These are phyloP conservation scores for Podospora bellae-mahoneyi DNA, from an alignment of 495 filamentous ascomycete species.

Conservation along the genomic window DNA sequence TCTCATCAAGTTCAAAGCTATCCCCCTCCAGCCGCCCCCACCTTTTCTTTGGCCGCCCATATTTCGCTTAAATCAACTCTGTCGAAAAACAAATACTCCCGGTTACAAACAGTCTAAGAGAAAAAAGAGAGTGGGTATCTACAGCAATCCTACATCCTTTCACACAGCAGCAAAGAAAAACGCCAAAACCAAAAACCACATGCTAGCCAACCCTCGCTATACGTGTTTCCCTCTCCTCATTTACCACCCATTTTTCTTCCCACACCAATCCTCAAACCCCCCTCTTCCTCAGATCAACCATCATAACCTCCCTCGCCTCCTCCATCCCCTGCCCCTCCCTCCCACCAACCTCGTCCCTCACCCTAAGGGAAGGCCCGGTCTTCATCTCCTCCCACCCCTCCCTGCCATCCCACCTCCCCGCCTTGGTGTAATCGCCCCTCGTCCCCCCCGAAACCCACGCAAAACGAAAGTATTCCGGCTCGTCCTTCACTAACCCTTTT, in stretches of 20 bases:
- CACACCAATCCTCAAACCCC: neutral
- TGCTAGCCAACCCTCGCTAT: neutral
- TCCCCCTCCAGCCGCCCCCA: too few species aligned
- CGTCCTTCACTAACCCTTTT: constrained; percentile 30
- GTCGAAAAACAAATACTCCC: too few species aligned
- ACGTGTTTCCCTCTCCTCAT: neutral
- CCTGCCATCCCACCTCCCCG: constrained; percentile 69
- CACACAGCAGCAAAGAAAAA: neutral
- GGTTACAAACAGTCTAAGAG: too few species aligned
- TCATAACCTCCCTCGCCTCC: neutral
- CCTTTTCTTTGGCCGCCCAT: too few species aligned
- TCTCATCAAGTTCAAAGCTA: too few species aligned
- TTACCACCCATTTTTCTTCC: neutral
- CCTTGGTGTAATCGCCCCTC: constrained; percentile 72
- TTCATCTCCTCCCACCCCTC: constrained; percentile 65
- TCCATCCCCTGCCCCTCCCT: neutral
- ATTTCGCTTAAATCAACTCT: too few species aligned
- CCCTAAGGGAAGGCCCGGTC: constrained; percentile 44
- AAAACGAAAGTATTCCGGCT: constrained; percentile 80
- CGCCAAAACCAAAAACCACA: neutral
- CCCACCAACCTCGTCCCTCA: constrained; percentile 18
- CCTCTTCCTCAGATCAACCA: constrained; percentile 10
- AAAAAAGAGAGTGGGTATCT: neutral
- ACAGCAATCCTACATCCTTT: neutral
- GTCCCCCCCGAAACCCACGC: constrained; percentile 68